Percentiles rank a stretch among this genome's conserved stretches.
These are phyloP conservation scores for Pyronema omphalodes DNA, from an alignment of 495 filamentous ascomycete species.

Conservation along the genomic window DNA sequence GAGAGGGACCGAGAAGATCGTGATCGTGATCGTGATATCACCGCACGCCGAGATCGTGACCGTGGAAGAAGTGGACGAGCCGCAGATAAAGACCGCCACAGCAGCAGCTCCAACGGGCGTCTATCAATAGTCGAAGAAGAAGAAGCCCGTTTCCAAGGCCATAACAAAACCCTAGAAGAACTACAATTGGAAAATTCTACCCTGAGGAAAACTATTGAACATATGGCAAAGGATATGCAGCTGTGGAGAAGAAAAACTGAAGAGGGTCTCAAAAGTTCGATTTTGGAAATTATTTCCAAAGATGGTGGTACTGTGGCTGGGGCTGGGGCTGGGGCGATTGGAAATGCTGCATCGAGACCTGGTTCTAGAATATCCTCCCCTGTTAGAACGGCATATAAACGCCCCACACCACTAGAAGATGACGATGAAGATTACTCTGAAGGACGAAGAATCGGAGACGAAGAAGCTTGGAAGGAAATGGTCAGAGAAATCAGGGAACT, in stretches of 20 bases:
- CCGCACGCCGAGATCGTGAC: neutral
- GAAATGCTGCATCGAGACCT: slow-evolving; percentile 15
- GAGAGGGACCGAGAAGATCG: neutral
- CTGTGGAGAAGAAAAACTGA: slow-evolving; percentile 18
- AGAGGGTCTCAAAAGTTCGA: slow-evolving; percentile 14
- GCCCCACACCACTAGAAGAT: slow-evolving; percentile 17
- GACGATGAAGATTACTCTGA: slow-evolving; percentile 7
- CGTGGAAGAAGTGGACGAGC: neutral
- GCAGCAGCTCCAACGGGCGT: too few species aligned
- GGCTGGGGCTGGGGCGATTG: too few species aligned
- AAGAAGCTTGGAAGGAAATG: slow-evolving; percentile 7
- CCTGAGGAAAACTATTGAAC: slow-evolving; percentile 16
- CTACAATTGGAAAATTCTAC: slow-evolving; percentile 21
- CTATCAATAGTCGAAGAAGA: neutral
- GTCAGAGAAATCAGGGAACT: neutral
- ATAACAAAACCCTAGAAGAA: slow-evolving; percentile 19
- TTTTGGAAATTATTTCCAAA: slow-evolving; percentile 9
- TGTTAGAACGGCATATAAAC: slow-evolving; percentile 7
- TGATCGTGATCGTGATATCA: neutral
- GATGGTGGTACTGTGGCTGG: neutral
- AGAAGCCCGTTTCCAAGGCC: slow-evolving; percentile 7
- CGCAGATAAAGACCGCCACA: neutral
- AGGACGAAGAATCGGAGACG: slow-evolving; percentile 5
- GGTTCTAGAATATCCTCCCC: slow-evolving; percentile 5
- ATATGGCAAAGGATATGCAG: slow-evolving; percentile 18